Evolutionary conservation across 352 stramenopile genomes (phyloP).

Genomic region (Phytophthora europaea): DNA sequence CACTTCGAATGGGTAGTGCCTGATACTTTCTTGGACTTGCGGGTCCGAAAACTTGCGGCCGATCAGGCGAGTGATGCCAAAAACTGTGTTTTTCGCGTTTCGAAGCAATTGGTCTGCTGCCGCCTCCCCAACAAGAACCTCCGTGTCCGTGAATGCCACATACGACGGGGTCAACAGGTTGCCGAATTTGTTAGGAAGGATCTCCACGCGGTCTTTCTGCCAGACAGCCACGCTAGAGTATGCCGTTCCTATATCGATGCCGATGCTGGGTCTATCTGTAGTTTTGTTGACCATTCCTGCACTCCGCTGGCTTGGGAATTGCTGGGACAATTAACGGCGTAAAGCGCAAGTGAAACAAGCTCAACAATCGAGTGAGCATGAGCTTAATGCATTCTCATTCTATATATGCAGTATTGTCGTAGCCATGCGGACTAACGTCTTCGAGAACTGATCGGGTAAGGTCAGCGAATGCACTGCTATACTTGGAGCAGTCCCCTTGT

Average conservation of each 20-base stretch:
- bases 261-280: background rate
- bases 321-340: background rate
- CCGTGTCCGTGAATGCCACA: background rate
- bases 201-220: background rate
- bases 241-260: slow-evolving; percentile 1
- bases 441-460: background rate
- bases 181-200: background rate
- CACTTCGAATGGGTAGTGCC: slow-evolving; percentile 8
- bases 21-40: slow-evolving; percentile 1
- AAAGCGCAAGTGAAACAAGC: background rate
- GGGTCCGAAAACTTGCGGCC: slow-evolving; percentile 12
- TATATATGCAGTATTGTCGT: background rate
- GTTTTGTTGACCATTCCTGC: background rate
- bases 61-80: background rate
- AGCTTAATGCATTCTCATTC: background rate
- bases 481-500: background rate
- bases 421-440: background rate
- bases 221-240: background rate
- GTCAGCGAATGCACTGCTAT: background rate
- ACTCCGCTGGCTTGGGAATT: background rate
- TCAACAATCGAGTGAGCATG: too few relatives aligned
- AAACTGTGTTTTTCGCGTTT: slow-evolving; percentile 5
- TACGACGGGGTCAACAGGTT: background rate
- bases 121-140: background rate
- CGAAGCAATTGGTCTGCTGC: background rate